A percentile compares a stretch with the other conserved stretches of the same genome.
phyloP scores from a whole-genome alignment of 1,284 basidiomycete species.

The Kwoniella shivajii region DNA sequence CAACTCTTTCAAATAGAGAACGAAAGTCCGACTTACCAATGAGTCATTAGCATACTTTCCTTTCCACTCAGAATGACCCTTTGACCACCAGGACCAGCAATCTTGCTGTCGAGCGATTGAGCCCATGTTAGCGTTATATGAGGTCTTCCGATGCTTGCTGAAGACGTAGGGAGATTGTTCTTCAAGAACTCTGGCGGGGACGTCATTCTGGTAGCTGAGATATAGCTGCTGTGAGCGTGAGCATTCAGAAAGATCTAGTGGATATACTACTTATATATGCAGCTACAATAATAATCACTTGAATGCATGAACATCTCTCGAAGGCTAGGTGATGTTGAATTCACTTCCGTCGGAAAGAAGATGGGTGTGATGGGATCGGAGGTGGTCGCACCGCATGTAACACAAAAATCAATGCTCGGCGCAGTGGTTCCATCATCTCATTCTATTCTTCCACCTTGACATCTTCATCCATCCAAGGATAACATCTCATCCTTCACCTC shows the following conservation, averaged over 20 bases:
- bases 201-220: neutral
- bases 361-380: too few relatives aligned
- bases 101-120: slow-evolving; percentile 90
- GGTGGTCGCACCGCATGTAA: neutral
- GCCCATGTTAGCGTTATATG: slow-evolving; percentile 86
- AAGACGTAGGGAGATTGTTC: slow-evolving; percentile 15
- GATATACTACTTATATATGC: too few relatives aligned
- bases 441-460: too few relatives aligned
- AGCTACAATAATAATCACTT: too few relatives aligned
- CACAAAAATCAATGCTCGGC: too few relatives aligned
- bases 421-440: too few relatives aligned
- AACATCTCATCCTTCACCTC: neutral
- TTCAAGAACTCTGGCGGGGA: slow-evolving; percentile 20
- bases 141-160: slow-evolving; percentile 24
- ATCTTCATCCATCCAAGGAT: neutral
- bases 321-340: neutral
- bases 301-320: too few relatives aligned
- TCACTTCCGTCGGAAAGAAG: neutral
- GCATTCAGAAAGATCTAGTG: too few relatives aligned
- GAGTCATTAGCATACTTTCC: slow-evolving; percentile 93
- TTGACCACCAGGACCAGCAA: slow-evolving; percentile 72
- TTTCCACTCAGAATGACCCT: slow-evolving; percentile 81
- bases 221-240: too few relatives aligned
- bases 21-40: slow-evolving; percentile 64
- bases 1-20: neutral